phyloP scores from a whole-genome alignment of 1,139 yeast species.

The Meyerozyma guilliermondii region DNA sequence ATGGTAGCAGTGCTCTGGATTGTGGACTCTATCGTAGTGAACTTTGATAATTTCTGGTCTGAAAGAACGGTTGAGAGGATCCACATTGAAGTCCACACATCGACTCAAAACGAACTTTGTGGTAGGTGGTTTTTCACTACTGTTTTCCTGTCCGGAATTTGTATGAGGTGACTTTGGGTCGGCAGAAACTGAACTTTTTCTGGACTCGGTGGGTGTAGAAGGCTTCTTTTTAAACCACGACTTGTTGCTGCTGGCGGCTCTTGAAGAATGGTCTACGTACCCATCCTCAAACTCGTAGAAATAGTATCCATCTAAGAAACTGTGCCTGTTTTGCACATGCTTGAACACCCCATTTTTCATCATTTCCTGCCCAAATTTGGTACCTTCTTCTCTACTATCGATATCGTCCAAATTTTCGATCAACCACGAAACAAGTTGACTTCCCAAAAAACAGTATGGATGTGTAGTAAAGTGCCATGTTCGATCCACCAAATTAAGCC shows the following conservation, averaged over 20 bases:
- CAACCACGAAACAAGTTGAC: slow-evolving; percentile 83
- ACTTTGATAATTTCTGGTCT: slow-evolving; percentile 76
- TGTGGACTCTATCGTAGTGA: slow-evolving; percentile 88
- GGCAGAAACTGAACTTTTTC: slow-evolving; percentile 26
- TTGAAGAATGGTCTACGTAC: slow-evolving; percentile 35
- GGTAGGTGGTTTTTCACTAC: slow-evolving; percentile 18
- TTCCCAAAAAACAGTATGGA: slow-evolving; percentile 75
- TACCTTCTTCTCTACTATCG: slow-evolving; percentile 77
- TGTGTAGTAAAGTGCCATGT: slow-evolving; percentile 89
- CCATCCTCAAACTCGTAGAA: slow-evolving; percentile 71
- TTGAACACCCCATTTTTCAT: slow-evolving; percentile 68
- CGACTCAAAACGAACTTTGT: slow-evolving; percentile 48
- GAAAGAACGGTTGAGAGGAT: slow-evolving; percentile 64
- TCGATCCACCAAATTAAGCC: slow-evolving; percentile 64
- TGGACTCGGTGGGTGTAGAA: slow-evolving; percentile 13
- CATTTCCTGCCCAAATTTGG: slow-evolving; percentile 67
- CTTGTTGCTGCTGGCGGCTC: slow-evolving; percentile 9
- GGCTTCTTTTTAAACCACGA: slow-evolving; percentile 33
- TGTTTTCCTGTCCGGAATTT: slow-evolving; percentile 17
- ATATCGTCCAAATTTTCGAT: slow-evolving; percentile 75
- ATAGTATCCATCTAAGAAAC: slow-evolving; percentile 87
- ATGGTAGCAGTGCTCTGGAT: slow-evolving; percentile 94
- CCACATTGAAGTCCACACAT: slow-evolving; percentile 68
- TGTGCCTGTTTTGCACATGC: slow-evolving; percentile 81
- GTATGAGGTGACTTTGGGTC: slow-evolving; percentile 21